Percentiles rank a stretch among this genome's conserved stretches.
phyloP scores from a whole-genome alignment of 2,329 filamentous ascomycete species.

The Parastagonospora avenae region DNA sequence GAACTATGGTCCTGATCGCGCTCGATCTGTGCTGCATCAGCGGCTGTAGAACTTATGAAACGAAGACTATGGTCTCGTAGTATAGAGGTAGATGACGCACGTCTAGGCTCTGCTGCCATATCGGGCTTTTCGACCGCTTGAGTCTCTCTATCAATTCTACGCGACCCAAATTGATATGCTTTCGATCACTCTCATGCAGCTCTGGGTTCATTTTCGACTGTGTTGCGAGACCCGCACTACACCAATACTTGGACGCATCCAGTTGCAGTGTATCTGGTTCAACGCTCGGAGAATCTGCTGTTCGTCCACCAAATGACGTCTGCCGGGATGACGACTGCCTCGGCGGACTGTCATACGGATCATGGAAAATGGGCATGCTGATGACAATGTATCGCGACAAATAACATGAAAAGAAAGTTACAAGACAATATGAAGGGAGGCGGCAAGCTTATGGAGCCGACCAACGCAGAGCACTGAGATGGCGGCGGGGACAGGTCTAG shows the following conservation, averaged over 20 bases:
- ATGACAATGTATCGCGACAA: slow-evolving; percentile 15
- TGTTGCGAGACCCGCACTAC: slow-evolving; percentile 3
- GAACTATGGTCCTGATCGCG: slow-evolving; percentile 12
- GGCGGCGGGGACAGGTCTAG: slow-evolving; percentile 33
- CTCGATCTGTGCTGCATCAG: slow-evolving; percentile 23
- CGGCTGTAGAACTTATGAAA: slow-evolving; percentile 10
- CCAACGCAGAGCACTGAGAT: slow-evolving; percentile 26
- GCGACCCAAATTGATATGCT: slow-evolving; percentile 59
- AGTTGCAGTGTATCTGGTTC: slow-evolving; percentile 11
- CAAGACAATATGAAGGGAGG: slow-evolving; percentile 6
- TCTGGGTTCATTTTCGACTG: slow-evolving; percentile 14
- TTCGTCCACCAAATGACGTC: slow-evolving; percentile 18
- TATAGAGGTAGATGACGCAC: slow-evolving; percentile 44
- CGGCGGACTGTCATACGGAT: slow-evolving; percentile 37
- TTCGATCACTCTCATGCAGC: slow-evolving; percentile 26
- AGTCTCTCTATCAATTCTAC: slow-evolving; percentile 82
- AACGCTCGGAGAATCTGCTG: slow-evolving; percentile 16
- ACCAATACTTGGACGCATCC: slow-evolving; percentile 10
- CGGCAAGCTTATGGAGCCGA: slow-evolving; percentile 14
- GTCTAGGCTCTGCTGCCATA: slow-evolving; percentile 68
- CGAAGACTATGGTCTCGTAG: background rate
- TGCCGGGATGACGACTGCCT: slow-evolving; percentile 21
- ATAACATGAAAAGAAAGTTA: slow-evolving; percentile 32
- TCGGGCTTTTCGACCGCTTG: slow-evolving; percentile 77
- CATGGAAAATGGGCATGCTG: slow-evolving; percentile 49